phyloP scores from a whole-genome alignment of 208 protist genomes.

The Crithidia acanthocephali region DNA sequence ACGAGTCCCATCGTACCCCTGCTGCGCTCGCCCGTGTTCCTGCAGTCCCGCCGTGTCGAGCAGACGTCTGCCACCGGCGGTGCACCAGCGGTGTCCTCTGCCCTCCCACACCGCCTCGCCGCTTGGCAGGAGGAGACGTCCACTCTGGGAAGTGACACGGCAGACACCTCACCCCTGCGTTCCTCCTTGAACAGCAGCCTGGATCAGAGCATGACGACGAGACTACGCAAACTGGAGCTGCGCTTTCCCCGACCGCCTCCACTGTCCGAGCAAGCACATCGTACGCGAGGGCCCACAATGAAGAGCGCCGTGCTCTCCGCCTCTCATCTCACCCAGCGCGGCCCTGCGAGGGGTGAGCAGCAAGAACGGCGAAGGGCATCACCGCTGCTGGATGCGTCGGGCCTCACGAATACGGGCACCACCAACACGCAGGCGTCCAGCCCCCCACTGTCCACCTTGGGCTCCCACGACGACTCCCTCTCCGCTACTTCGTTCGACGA shows the following conservation, averaged over 20 bases:
- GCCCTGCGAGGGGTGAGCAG: neutral
- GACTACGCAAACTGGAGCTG: slow-evolving; percentile 6
- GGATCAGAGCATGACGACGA: slow-evolving; percentile 8
- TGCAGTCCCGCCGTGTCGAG: neutral
- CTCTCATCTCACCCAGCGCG: neutral
- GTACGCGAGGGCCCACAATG: neutral
- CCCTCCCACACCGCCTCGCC: neutral
- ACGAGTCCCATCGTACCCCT: slow-evolving; percentile 1
- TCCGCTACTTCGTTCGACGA: neutral
- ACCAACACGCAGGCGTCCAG: neutral
- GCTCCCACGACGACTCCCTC: slow-evolving; percentile 4
- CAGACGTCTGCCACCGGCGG: neutral
- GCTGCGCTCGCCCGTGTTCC: neutral
- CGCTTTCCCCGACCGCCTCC: neutral
- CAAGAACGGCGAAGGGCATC: neutral
- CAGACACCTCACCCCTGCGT: neutral
- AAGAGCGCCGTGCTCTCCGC: neutral
- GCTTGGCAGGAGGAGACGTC: neutral
- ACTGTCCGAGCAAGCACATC: neutral
- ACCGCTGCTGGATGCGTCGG: neutral
- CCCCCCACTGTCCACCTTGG: slow-evolving; percentile 4
- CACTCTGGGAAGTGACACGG: neutral
- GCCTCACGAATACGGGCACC: neutral
- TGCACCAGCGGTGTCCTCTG: neutral
- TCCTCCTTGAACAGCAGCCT: slow-evolving; percentile 6